A percentile compares a stretch with the other conserved stretches of the same genome.
Evolutionary conservation across 2,329 filamentous ascomycete species (phyloP).

Genomic region (Phaeosphaeriaceae sp.): DNA sequence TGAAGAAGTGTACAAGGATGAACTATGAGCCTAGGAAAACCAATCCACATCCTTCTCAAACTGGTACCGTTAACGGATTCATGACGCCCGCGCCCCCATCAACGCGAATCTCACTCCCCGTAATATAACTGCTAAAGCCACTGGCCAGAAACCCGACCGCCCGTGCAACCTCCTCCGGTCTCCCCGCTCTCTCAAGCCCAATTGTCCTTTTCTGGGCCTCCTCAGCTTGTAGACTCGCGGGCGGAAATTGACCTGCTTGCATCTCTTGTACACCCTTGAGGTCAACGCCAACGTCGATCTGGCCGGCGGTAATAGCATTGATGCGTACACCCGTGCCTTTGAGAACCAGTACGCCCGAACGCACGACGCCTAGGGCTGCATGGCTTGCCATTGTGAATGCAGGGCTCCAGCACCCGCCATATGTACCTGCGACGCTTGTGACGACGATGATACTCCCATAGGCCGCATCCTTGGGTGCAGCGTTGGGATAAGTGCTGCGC

Average conservation of each 20-base stretch:
- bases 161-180: constrained; percentile 64
- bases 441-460: constrained; percentile 70
- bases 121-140: constrained; percentile 68
- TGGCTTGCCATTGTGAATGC: constrained; percentile 67
- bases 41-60: constrained; percentile 15
- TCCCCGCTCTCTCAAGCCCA: constrained; percentile 64
- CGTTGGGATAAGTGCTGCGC: constrained; percentile 64
- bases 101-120: constrained; percentile 66
- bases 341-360: constrained; percentile 62
- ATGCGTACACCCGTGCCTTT: constrained; percentile 66
- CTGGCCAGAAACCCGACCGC: constrained; percentile 68
- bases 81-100: constrained; percentile 62
- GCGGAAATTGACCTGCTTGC: constrained; percentile 63
- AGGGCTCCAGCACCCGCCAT: constrained; percentile 65
- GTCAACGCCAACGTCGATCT: constrained; percentile 56
- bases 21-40: constrained; percentile 34
- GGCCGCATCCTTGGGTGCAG: constrained; percentile 64
- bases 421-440: constrained; percentile 62
- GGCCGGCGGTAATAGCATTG: constrained; percentile 59
- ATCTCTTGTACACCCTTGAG: constrained; percentile 52
- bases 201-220: constrained; percentile 58
- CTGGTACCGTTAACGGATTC: constrained; percentile 49
- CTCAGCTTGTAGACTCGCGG: constrained; percentile 59
- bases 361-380: constrained; percentile 66
- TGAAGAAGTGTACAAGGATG: constrained; percentile 51